Conservation (phyloP, 352 stramenopile species). For the Peronosclerospora sorghi region DNA sequence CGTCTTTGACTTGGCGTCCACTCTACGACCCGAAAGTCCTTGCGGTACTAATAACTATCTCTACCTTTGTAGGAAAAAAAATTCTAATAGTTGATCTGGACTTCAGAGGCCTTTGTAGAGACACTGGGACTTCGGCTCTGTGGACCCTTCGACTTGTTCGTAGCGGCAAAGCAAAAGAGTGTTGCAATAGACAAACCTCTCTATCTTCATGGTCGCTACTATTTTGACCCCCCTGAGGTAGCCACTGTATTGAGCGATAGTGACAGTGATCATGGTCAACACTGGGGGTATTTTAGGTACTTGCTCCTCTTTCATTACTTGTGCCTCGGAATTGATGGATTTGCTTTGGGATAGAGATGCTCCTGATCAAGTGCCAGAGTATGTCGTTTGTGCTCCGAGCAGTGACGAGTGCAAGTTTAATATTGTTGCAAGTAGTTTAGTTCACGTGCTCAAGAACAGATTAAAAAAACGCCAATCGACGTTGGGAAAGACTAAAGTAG, state of each 20-base stretch:
- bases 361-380: conserved; percentile 24
- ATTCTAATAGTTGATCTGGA: not conserved
- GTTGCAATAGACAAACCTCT: conserved; percentile 27
- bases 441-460: conserved; percentile 25
- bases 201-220: conserved; percentile 49
- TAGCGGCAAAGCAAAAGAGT: conserved; percentile 4
- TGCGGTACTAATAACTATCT: conserved; percentile 16
- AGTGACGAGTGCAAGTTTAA: conserved; percentile 26
- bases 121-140: conserved; percentile 29
- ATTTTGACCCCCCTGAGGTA: conserved; percentile 47
- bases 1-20: conserved; percentile 30
- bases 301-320: not conserved
- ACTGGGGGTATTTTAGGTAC: conserved; percentile 51
- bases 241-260: conserved; percentile 20
- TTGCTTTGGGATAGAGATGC: conserved; percentile 22
- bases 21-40: conserved; percentile 19
- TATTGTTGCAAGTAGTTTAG: conserved; percentile 24
- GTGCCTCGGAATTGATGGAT: not conserved
- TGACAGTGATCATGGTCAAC: conserved; percentile 9
- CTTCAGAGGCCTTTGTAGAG: conserved; percentile 38
- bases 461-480: too few species aligned
- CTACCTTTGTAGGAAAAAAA: not conserved
- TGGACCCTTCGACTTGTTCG: conserved; percentile 42
- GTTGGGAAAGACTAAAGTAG: conserved; percentile 1
- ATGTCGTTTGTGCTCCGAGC: conserved; percentile 26